Evolutionary conservation across 768 basidiomycete genomes (phyloP).

Genomic region (Suillus ampliporus): DNA sequence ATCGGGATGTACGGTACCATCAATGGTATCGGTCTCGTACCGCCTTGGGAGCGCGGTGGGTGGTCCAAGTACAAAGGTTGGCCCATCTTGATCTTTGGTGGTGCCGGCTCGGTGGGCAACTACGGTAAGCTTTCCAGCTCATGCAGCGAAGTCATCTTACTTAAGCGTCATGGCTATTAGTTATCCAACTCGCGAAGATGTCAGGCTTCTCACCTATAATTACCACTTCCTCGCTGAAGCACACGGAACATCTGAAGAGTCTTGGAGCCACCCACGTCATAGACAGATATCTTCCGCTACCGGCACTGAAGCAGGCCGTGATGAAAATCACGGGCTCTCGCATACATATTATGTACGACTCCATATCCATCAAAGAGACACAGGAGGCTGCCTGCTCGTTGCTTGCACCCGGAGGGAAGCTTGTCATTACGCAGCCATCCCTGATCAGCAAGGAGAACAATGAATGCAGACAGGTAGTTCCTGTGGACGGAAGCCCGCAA

Average conservation of each 20-base stretch:
- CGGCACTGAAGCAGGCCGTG: slow-evolving; percentile 38
- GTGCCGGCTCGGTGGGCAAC: slow-evolving; percentile 55
- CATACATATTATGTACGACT: slow-evolving; percentile 44
- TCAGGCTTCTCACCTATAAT: slow-evolving; percentile 46
- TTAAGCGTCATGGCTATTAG: slow-evolving; percentile 24
- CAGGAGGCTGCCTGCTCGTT: slow-evolving; percentile 43
- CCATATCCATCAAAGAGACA: slow-evolving; percentile 44
- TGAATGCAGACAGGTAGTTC: slow-evolving; percentile 36
- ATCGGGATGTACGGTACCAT: slow-evolving; percentile 51
- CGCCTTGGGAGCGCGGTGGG: slow-evolving; percentile 44
- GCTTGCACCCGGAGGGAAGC: slow-evolving; percentile 43
- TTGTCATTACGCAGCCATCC: slow-evolving; percentile 41
- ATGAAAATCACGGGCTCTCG: slow-evolving; percentile 44
- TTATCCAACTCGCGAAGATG: slow-evolving; percentile 45
- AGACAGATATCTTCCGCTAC: slow-evolving; percentile 34
- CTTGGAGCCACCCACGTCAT: slow-evolving; percentile 43
- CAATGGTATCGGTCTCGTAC: slow-evolving; percentile 47
- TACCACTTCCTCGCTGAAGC: slow-evolving; percentile 42
- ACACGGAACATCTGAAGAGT: slow-evolving; percentile 40
- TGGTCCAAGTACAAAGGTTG: slow-evolving; percentile 48
- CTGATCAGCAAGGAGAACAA: slow-evolving; percentile 33
- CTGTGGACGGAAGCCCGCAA: slow-evolving; percentile 39
- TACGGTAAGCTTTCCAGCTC: slow-evolving; percentile 41
- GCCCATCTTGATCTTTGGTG: slow-evolving; percentile 55
- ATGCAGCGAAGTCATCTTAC: slow-evolving; percentile 22